Evolutionary conservation across 345 rosid species (phyloP).

Genomic region (Lagerstroemia speciosa): DNA sequence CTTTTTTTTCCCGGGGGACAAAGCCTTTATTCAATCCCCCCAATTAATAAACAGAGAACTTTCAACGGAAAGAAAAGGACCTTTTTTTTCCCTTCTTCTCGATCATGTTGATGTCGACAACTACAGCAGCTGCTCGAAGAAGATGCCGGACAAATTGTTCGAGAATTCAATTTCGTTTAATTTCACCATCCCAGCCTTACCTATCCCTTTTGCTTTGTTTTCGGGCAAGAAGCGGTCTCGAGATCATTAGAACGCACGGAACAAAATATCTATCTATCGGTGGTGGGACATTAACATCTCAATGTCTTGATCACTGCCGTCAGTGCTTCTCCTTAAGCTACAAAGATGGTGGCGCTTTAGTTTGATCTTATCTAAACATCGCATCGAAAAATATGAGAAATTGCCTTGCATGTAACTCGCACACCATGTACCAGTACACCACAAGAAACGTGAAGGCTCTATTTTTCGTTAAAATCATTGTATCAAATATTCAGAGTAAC

Average conservation of each 20-base stretch:
- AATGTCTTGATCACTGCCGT: neutral
- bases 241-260: neutral
- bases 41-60: neutral
- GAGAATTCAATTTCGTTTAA: neutral
- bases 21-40: neutral
- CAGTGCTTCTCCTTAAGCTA: neutral
- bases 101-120: neutral
- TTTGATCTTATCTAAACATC: neutral
- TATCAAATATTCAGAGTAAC: too few species aligned
- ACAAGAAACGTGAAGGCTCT: too few species aligned
- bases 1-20: neutral
- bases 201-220: neutral
- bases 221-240: neutral
- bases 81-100: neutral
- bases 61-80: neutral
- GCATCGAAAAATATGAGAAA: neutral
- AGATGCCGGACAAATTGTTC: neutral
- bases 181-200: neutral
- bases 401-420: too few species aligned
- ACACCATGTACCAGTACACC: too few species aligned
- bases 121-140: neutral
- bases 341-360: neutral
- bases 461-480: too few species aligned
- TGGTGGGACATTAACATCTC: slow-evolving; percentile 2
- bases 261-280: neutral